Evolutionary conservation across 805 yeast species (phyloP).

Genomic region (Kodamaea hsintzibuensis): DNA sequence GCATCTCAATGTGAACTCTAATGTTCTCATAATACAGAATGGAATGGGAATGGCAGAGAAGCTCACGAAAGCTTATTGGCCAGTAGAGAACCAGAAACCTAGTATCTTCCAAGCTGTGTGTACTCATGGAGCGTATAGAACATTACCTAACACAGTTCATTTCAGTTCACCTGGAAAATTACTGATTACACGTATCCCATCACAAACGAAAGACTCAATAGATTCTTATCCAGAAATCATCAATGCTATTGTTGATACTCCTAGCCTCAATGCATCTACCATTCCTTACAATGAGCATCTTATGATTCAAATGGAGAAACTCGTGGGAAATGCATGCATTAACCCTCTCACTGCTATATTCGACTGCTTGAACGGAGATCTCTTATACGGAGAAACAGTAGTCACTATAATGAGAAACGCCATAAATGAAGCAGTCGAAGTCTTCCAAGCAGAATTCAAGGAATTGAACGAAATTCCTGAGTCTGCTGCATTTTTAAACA

Average conservation of each 20-base stretch:
- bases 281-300: constrained; percentile 45
- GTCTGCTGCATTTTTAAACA: constrained; percentile 29
- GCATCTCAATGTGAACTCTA: constrained; percentile 49
- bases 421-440: constrained; percentile 46
- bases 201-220: not conserved
- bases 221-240: constrained; percentile 20
- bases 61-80: constrained; percentile 57
- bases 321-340: constrained; percentile 78
- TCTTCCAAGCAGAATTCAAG: constrained; percentile 36
- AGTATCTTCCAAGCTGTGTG: constrained; percentile 71
- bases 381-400: constrained; percentile 44
- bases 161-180: constrained; percentile 78
- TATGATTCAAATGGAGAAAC: constrained; percentile 67
- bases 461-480: constrained; percentile 29
- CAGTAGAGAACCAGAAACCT: constrained; percentile 47
- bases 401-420: constrained; percentile 38
- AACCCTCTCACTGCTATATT: constrained; percentile 80
- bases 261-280: constrained; percentile 26
- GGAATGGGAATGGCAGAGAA: constrained; percentile 74
- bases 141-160: constrained; percentile 27
- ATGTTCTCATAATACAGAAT: constrained; percentile 74
- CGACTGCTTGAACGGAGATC: constrained; percentile 76
- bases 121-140: constrained; percentile 77
- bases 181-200: constrained; percentile 57
- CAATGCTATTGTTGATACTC: constrained; percentile 22